A percentile compares a stretch with the other conserved stretches of the same genome.
These are phyloP conservation scores for Aspergillus oerlinghausenensis DNA, from an alignment of 2,329 filamentous ascomycete genomes.

Conservation along the genomic window DNA sequence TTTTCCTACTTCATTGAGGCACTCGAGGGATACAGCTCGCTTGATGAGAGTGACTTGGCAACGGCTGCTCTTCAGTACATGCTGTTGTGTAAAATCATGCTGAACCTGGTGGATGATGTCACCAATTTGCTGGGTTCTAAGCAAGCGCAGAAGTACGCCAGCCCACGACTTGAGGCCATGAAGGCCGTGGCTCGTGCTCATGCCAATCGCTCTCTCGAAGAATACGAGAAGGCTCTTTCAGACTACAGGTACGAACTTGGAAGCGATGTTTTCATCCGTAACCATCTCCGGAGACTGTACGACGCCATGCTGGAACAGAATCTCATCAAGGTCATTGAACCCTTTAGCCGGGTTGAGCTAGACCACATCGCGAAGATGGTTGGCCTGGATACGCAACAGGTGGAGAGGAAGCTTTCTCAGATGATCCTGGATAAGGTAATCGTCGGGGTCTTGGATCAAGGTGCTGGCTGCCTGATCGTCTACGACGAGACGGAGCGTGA, in stretches of 20 bases:
- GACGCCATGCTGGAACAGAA: slow-evolving; percentile 99
- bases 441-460: slow-evolving; percentile 93
- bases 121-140: slow-evolving; percentile 92
- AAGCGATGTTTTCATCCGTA: slow-evolving; percentile 92
- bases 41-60: slow-evolving; percentile 83
- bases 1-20: slow-evolving; percentile 99
- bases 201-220: slow-evolving; percentile 89
- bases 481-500: slow-evolving; percentile 94
- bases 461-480: slow-evolving; percentile 94
- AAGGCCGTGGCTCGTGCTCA: slow-evolving; percentile 96
- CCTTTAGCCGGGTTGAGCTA: slow-evolving; percentile 95
- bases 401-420: slow-evolving; percentile 96
- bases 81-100: slow-evolving; percentile 99
- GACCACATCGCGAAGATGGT: slow-evolving; percentile 97
- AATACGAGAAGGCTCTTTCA: slow-evolving; percentile 90
- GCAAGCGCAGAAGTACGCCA: slow-evolving; percentile 93
- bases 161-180: slow-evolving; percentile 96
- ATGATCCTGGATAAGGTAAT: slow-evolving; percentile 99
- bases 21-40: slow-evolving; percentile 90
- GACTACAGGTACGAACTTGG: slow-evolving; percentile 91
- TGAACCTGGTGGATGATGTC: slow-evolving; percentile 94
- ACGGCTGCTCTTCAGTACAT: slow-evolving; percentile 98
- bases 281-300: slow-evolving; percentile 91
- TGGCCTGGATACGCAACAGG: slow-evolving; percentile 88
- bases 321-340: slow-evolving; percentile 98